These are phyloP conservation scores for Excoecaria agallocha DNA, from an alignment of 345 rosid genomes.

Conservation along the genomic window DNA sequence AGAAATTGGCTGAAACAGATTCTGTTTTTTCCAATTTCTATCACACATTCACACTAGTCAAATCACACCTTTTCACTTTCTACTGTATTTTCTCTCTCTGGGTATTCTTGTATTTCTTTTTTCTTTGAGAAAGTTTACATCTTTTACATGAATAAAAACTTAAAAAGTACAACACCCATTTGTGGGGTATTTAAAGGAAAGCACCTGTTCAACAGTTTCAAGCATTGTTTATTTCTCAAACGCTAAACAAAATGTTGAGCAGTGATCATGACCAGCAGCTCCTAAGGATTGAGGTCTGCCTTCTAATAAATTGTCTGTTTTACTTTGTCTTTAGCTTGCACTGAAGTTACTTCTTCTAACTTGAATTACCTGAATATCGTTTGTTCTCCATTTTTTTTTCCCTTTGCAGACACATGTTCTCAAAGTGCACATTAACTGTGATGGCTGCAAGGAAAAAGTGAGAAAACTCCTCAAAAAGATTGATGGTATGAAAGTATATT, in stretches of 20 bases:
- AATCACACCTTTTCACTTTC: constrained; percentile 24
- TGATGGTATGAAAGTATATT: constrained; percentile 40
- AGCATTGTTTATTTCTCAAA: not conserved
- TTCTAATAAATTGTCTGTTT: not conserved
- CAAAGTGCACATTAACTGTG: constrained; percentile 67
- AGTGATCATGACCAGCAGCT: constrained; percentile 34
- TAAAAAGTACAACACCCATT: not conserved
- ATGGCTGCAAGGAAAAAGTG: constrained; percentile 67
- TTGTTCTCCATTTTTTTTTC: not conserved
- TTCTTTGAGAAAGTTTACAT: not conserved
- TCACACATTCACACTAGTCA: constrained; percentile 21
- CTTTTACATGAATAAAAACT: not conserved
- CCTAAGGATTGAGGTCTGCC: constrained; percentile 37
- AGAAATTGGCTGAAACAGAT: constrained; percentile 6
- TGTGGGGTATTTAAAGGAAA: constrained; percentile 8
- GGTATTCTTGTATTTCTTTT: not conserved
- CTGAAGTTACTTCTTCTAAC: not conserved
- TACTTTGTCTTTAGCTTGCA: not conserved
- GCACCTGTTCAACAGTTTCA: not conserved
- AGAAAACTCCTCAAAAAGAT: constrained; percentile 63
- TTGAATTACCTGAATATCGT: too few relatives aligned
- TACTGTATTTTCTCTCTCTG: not conserved
- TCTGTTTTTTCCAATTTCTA: constrained; percentile 7
- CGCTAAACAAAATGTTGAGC: constrained; percentile 32
- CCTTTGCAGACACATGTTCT: constrained; percentile 48